A percentile compares a stretch with the other conserved stretches of the same genome.
Conservation (phyloP, 75 land plant species). For the Cryptomeria japonica region DNA sequence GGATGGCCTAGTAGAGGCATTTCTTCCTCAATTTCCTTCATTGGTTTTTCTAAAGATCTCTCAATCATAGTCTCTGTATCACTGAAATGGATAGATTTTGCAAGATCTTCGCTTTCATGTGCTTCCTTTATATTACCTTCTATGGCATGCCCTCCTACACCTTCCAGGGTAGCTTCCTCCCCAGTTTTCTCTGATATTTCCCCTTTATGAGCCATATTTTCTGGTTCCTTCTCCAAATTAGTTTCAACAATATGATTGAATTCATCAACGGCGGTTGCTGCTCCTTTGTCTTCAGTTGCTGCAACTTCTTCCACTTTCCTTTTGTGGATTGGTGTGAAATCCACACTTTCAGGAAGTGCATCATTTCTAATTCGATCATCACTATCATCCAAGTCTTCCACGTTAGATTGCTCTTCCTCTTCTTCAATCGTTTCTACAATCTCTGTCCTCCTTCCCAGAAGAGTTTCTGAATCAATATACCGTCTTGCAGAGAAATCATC, state of each 20-base stretch:
- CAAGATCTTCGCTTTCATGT: background rate
- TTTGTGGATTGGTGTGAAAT: background rate
- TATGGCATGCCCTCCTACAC: background rate
- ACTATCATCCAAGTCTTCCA: background rate
- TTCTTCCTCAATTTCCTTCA: conserved; percentile 11
- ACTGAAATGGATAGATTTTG: background rate
- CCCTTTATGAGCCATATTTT: background rate
- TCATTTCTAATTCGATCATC: conserved; percentile 2
- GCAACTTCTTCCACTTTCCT: conserved; percentile 1
- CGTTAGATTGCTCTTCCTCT: conserved; percentile 3
- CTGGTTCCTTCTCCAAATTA: background rate
- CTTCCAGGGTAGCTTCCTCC: background rate
- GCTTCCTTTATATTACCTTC: conserved; percentile 7
- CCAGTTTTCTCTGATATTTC: conserved; percentile 4
- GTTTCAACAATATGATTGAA: background rate
- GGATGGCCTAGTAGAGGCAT: conserved; percentile 2
- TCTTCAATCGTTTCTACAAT: conserved; percentile 15
- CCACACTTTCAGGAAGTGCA: background rate
- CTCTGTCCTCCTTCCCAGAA: conserved; percentile 15
- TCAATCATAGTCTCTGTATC: conserved; percentile 1
- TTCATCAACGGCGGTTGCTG: background rate
- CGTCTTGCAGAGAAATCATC: conserved; percentile 10
- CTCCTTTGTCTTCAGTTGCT: background rate
- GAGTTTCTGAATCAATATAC: conserved; percentile 3
- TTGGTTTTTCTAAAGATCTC: conserved; percentile 6